Evolutionary conservation across 345 rosid genomes (phyloP).

Genomic region (Ceriops decandra): DNA sequence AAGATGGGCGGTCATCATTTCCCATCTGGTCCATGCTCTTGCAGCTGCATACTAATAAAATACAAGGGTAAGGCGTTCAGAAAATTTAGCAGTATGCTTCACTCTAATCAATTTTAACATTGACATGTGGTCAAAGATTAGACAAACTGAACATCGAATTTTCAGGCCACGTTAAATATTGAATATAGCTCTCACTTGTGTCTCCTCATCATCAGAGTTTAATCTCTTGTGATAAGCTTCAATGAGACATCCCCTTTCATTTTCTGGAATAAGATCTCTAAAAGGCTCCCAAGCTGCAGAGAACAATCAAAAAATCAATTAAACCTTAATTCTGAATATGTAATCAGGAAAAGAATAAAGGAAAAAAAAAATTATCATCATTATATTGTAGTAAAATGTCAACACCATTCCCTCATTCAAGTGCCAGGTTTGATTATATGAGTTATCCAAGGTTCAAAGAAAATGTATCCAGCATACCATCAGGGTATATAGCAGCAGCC

Average conservation of each 20-base stretch:
- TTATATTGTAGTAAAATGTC: no score
- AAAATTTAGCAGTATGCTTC: not conserved
- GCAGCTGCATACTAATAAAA: conserved; percentile 80
- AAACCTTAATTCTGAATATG: conserved; percentile 1
- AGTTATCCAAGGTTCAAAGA: not conserved
- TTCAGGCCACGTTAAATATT: not conserved
- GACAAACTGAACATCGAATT: not conserved
- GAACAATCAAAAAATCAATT: conserved; percentile 11
- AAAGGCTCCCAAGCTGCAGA: conserved; percentile 88
- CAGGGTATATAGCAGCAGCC: conserved; percentile 92
- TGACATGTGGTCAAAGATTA: not conserved
- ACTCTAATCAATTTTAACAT: not conserved
- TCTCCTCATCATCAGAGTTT: conserved; percentile 73
- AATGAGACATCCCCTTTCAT: conserved; percentile 61
- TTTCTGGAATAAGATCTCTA: conserved; percentile 87
- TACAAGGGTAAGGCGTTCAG: conserved; percentile 2
- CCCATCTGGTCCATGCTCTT: conserved; percentile 97
- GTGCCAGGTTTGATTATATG: not conserved
- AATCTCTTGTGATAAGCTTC: conserved; percentile 75
- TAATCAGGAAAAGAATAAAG: not conserved
- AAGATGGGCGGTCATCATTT: conserved; percentile 95
- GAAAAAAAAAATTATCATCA: not conserved
- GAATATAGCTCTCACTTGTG: conserved; percentile 50
- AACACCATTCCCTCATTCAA: not conserved
- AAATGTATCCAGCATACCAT: conserved; percentile 50